These are phyloP conservation scores for Lobulomyces angularis DNA, from an alignment of 192 early-diverging fungal species.

Conservation along the genomic window DNA sequence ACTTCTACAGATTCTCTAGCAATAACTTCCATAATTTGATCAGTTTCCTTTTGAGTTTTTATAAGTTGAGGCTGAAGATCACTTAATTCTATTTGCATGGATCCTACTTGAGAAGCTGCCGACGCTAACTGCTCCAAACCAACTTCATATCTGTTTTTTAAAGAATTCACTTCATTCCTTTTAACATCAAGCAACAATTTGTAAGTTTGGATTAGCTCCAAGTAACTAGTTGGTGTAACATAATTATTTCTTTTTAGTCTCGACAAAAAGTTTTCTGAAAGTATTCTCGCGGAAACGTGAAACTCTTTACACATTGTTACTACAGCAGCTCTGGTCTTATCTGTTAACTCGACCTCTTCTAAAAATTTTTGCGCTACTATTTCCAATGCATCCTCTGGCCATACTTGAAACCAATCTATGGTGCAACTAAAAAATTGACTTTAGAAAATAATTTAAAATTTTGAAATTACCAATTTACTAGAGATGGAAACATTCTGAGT, in stretches of 20 bases:
- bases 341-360: conserved; percentile 39
- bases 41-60: conserved; percentile 39
- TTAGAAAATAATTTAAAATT: too few species aligned
- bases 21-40: conserved; percentile 42
- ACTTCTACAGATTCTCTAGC: conserved; percentile 38
- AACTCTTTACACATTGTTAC: conserved; percentile 47
- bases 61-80: conserved; percentile 43
- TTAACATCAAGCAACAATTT: conserved; percentile 35
- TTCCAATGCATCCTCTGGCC: conserved; percentile 49
- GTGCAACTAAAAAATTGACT: too few species aligned
- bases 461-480: conserved; percentile 53
- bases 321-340: conserved; percentile 25
- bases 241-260: conserved; percentile 39
- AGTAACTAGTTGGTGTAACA: conserved; percentile 43
- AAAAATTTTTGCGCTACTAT: conserved; percentile 42
- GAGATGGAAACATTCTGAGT: conserved; percentile 43
- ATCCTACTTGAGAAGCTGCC: conserved; percentile 37
- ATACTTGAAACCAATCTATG: conserved; percentile 53
- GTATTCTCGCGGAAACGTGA: conserved; percentile 28
- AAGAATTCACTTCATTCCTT: conserved; percentile 33
- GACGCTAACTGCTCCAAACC: conserved; percentile 43
- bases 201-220: conserved; percentile 48
- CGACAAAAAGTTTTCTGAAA: conserved; percentile 34
- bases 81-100: conserved; percentile 43
- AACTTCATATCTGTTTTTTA: conserved; percentile 35